These are phyloP conservation scores for Leccinellum albellum DNA, from an alignment of 768 basidiomycete genomes.

Conservation along the genomic window DNA sequence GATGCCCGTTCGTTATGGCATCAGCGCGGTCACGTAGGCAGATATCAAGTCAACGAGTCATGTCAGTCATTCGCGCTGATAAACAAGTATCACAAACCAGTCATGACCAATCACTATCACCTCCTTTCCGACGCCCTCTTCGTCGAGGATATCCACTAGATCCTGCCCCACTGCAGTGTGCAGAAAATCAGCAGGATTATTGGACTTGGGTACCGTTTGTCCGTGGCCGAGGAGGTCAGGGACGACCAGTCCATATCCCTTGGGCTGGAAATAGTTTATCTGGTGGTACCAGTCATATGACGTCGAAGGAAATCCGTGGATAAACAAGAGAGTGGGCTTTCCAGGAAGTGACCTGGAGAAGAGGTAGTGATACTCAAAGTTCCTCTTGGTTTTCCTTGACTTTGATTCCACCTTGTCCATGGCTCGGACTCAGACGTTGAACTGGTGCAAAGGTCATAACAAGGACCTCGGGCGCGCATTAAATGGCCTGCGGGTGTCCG, in stretches of 20 bases:
- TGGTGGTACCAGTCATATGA: slow-evolving; percentile 42
- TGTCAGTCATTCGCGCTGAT: not conserved
- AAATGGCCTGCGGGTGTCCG: slow-evolving; percentile 9
- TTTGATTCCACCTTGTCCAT: slow-evolving; percentile 27
- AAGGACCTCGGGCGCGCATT: not conserved
- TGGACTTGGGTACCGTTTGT: slow-evolving; percentile 40
- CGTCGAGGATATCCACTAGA: slow-evolving; percentile 37
- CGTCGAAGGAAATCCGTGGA: slow-evolving; percentile 45
- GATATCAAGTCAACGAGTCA: not conserved
- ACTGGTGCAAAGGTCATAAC: not conserved
- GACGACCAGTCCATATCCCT: slow-evolving; percentile 42
- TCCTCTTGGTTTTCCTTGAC: slow-evolving; percentile 36
- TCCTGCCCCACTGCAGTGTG: slow-evolving; percentile 30
- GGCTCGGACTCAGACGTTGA: not conserved
- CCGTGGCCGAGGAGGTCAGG: slow-evolving; percentile 50
- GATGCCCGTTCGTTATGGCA: not conserved
- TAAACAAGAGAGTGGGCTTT: slow-evolving; percentile 39
- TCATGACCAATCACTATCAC: slow-evolving; percentile 40
- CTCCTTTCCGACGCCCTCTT: slow-evolving; percentile 26
- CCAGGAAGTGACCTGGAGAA: slow-evolving; percentile 20
- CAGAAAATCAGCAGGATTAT: slow-evolving; percentile 25
- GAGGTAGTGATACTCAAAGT: slow-evolving; percentile 36
- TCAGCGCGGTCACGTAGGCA: not conserved
- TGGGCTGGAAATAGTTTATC: slow-evolving; percentile 34
- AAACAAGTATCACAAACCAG: slow-evolving; percentile 27